phyloP scores from a whole-genome alignment of 306 rosid species.

The Vigna radiata region DNA sequence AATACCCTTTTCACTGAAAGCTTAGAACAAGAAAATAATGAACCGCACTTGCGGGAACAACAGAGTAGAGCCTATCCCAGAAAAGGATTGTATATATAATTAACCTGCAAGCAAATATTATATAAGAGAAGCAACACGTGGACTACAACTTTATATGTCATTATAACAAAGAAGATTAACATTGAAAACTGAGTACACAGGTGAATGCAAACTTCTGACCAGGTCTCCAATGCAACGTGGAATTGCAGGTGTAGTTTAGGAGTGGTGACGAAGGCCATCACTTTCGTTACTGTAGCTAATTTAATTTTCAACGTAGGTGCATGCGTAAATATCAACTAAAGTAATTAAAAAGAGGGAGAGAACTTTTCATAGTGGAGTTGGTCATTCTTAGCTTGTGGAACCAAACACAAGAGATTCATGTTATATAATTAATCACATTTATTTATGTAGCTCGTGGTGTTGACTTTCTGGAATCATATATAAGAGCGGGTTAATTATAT shows the following conservation, averaged over 20 bases:
- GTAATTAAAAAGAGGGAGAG: not conserved
- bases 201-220: constrained; percentile 49
- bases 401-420: not conserved
- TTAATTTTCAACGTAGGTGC: not conserved
- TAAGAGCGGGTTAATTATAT: not conserved
- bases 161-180: not conserved
- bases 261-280: constrained; percentile 42
- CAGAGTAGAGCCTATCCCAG: not conserved
- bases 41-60: constrained; percentile 13
- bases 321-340: not conserved
- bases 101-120: constrained; percentile 11
- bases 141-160: not conserved
- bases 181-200: constrained; percentile 14
- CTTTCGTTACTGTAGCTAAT: constrained; percentile 14
- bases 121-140: constrained; percentile 21
- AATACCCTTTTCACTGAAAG: constrained; percentile 9
- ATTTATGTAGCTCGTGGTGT: not conserved
- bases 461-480: not conserved
- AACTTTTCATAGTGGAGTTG: not conserved
- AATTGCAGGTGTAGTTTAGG: not conserved
- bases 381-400: constrained; percentile 17
- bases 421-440: not conserved
- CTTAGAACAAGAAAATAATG: not conserved
- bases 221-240: constrained; percentile 34
- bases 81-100: not conserved